Base-by-base conservation (phyloP, 495 filamentous ascomycete species). In the Poronia punctata region DNA sequence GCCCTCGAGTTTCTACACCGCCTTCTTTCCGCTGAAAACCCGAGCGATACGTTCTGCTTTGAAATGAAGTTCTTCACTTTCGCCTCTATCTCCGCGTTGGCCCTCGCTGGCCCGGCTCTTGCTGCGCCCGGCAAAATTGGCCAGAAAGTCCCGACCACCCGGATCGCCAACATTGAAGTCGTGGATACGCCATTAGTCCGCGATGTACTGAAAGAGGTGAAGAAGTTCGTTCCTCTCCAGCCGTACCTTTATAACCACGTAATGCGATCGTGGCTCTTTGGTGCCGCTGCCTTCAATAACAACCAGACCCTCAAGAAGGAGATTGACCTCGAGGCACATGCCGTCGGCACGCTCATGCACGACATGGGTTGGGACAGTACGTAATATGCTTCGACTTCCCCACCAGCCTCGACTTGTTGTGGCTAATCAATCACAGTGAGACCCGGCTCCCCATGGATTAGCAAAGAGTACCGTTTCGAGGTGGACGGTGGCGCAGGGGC, bases 401-500 rank as follows among this genome's bases (percentile, higher is more conserved):
- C n/a, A n/a, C n/a, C n/a, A n/a, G n/a, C n/a, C n/a, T n/a, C n/a
- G n/a, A n/a, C n/a, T n/a, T n/a, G n/a, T n/a, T n/a, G n/a, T n/a
- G n/a, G n/a, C n/a, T n/a, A n/a, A n/a, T 3, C 23, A 32, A 7
- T 11, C 26, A 38, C 21, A 45, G 42, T 45, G 42, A 19, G 35
- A 2, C 43, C 48, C 2, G 44, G 45, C 31, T 56, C 56, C 4
- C 40, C 46, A 1, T 27, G 73, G 15, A 47, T 38, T 12, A 45
- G 20, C 16, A 38, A 45, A 12, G 67, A 74, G 45, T 67, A 70
- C 29, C 62, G 74, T 16, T 79, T 79, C 53, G 72, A 78, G 46
- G 72, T 79, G 8, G 72, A 78, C 37, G 59, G 72, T 30, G 74
- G 71, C 15, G 64, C 68, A 40, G 65, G 55, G 4, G 68, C 72